Evolutionary conservation across 805 yeast species (phyloP).

Genomic region (Starmerella sp.): DNA sequence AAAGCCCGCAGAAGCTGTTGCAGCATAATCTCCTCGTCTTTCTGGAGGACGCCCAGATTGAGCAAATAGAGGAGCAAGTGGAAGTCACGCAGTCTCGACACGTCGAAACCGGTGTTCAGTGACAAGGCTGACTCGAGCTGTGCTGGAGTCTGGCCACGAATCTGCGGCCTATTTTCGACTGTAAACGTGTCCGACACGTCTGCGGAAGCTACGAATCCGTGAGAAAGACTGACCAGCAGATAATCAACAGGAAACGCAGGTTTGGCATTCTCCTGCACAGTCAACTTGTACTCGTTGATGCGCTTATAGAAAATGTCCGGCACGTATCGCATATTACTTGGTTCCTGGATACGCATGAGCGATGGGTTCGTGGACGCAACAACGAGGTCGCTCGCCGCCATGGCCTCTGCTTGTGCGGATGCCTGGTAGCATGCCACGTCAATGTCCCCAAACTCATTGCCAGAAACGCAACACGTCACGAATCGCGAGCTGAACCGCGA

Average conservation of each 20-base stretch:
- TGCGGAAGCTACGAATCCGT: constrained; percentile 63
- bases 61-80: constrained; percentile 56
- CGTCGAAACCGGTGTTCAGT: constrained; percentile 21
- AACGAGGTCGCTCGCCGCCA: constrained; percentile 75
- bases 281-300: constrained; percentile 75
- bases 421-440: constrained; percentile 89
- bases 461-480: constrained; percentile 85
- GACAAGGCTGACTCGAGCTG: constrained; percentile 44
- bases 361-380: constrained; percentile 86
- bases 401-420: constrained; percentile 73
- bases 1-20: constrained; percentile 25
- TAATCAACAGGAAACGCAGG: constrained; percentile 93
- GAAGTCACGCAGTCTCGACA: constrained; percentile 46
- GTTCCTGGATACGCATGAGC: constrained; percentile 65
- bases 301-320: constrained; percentile 86
- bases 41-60: constrained; percentile 45
- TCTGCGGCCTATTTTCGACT: constrained; percentile 69
- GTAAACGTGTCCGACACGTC: constrained; percentile 38
- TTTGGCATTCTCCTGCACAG: constrained; percentile 78
- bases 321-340: constrained; percentile 67
- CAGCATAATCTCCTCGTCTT: constrained; percentile 43
- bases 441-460: constrained; percentile 79
- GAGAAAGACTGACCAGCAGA: constrained; percentile 72
- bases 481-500: constrained; percentile 76
- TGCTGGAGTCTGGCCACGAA: constrained; percentile 57